phyloP scores from a whole-genome alignment of 805 yeast species.

The Peterozyma xylosa region DNA sequence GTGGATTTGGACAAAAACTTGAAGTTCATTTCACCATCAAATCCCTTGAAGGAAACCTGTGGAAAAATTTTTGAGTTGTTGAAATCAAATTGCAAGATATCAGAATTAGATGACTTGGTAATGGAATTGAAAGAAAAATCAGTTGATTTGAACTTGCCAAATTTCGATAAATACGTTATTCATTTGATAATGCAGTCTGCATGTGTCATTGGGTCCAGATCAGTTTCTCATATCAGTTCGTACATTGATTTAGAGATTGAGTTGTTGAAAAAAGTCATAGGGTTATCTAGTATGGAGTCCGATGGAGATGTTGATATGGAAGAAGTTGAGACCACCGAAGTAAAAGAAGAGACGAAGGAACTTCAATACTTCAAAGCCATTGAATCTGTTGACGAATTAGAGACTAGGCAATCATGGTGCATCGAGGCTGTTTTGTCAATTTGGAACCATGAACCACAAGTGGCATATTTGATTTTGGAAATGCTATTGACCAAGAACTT shows the following conservation, averaged over 20 bases:
- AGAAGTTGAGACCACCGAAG: conserved; percentile 6
- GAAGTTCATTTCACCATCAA: conserved; percentile 24
- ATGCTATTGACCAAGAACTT: conserved; percentile 39
- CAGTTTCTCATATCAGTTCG: conserved; percentile 68
- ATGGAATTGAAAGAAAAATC: conserved; percentile 15
- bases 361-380: conserved; percentile 17
- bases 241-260: conserved; percentile 34
- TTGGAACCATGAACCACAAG: conserved; percentile 62
- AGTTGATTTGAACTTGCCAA: conserved; percentile 10
- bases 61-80: conserved; percentile 23
- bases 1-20: conserved; percentile 24
- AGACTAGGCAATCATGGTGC: conserved; percentile 31
- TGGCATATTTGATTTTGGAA: conserved; percentile 53
- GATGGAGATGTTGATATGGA: conserved; percentile 8
- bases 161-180: conserved; percentile 39
- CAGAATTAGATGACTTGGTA: conserved; percentile 20
- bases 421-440: conserved; percentile 50
- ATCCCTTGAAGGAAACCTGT: conserved; percentile 23
- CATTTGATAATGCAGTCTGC: conserved; percentile 62
- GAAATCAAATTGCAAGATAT: conserved; percentile 20
- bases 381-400: conserved; percentile 17
- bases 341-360: conserved; percentile 1
- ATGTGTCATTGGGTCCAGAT: conserved; percentile 81
- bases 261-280: conserved; percentile 14
- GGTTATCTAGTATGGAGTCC: conserved; percentile 9